Conservation (phyloP, 2,329 filamentous ascomycete genomes). For the Aspergillus pseudotamarii region DNA sequence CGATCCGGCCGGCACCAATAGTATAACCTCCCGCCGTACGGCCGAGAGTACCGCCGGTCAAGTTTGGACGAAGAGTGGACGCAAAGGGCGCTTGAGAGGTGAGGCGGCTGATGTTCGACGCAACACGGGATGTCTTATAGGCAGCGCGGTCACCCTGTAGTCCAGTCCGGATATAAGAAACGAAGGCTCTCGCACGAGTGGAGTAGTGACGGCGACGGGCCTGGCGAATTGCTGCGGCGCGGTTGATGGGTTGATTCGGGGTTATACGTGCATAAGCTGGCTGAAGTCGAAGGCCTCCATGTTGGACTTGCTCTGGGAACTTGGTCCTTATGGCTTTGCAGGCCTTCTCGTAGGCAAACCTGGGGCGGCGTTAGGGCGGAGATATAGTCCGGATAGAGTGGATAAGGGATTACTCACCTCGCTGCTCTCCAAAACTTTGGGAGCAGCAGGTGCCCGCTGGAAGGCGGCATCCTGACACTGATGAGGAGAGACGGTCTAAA, state of each 20-base stretch:
- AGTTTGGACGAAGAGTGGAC: slow-evolving; percentile 83
- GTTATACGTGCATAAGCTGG: slow-evolving; percentile 61
- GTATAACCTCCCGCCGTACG: slow-evolving; percentile 90
- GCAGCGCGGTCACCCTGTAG: slow-evolving; percentile 53
- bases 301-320: slow-evolving; percentile 43
- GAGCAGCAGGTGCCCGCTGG: slow-evolving; percentile 53
- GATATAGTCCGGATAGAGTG: slow-evolving; percentile 5
- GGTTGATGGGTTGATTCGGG: slow-evolving; percentile 62
- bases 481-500: slow-evolving; percentile 8
- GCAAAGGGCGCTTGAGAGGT: slow-evolving; percentile 83
- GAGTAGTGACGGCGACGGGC: slow-evolving; percentile 66
- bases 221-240: slow-evolving; percentile 65
- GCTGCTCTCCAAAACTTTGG: slow-evolving; percentile 53
- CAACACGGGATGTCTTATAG: slow-evolving; percentile 60
- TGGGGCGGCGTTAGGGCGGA: slow-evolving; percentile 31
- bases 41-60: slow-evolving; percentile 83
- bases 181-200: slow-evolving; percentile 56
- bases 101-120: slow-evolving; percentile 61
- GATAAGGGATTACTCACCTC: slow-evolving; percentile 39
- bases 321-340: slow-evolving; percentile 45
- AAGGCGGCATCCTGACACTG: slow-evolving; percentile 47
- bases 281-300: slow-evolving; percentile 55
- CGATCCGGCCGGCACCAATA: slow-evolving; percentile 66
- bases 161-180: slow-evolving; percentile 49
- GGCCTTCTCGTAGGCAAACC: slow-evolving; percentile 53